Conservation (phyloP, 2,329 filamentous ascomycete genomes). For the Pseudopyrenochaeta lycopersici region DNA sequence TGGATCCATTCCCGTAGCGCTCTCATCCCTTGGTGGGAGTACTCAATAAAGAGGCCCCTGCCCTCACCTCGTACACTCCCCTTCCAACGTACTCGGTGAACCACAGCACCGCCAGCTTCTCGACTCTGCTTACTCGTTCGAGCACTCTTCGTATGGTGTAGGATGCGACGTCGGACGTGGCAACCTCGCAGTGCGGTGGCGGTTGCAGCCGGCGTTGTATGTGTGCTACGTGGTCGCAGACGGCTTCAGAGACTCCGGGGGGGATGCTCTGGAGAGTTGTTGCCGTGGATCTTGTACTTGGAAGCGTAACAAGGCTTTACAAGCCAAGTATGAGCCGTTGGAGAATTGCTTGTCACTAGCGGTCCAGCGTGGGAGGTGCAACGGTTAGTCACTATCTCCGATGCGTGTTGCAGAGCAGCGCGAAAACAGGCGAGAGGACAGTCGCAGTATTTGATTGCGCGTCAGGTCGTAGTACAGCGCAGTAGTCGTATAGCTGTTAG, state of each 20-base stretch:
- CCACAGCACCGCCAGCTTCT: conserved; percentile 17
- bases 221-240: background rate
- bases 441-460: background rate
- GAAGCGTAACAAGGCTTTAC: background rate
- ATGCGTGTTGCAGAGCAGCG: too few relatives aligned
- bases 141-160: background rate
- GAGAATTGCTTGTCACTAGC: background rate
- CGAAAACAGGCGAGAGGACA: background rate
- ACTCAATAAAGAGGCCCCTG: conserved; percentile 32
- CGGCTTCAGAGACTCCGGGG: background rate
- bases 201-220: too few relatives aligned
- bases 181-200: background rate
- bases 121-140: background rate
- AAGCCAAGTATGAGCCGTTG: conserved; percentile 3
- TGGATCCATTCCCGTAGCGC: conserved; percentile 64
- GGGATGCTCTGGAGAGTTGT: background rate
- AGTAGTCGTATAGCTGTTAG: conserved; percentile 1
- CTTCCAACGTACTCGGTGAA: conserved; percentile 15
- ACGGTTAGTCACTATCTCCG: background rate
- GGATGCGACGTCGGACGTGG: background rate
- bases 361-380: conserved; percentile 9
- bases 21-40: conserved; percentile 42
- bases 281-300: too few relatives aligned
- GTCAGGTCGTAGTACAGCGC: background rate
- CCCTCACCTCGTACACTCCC: conserved; percentile 18